These are phyloP conservation scores for Aureobasidium melanogenum DNA, from an alignment of 2,329 filamentous ascomycete species.

Conservation along the genomic window DNA sequence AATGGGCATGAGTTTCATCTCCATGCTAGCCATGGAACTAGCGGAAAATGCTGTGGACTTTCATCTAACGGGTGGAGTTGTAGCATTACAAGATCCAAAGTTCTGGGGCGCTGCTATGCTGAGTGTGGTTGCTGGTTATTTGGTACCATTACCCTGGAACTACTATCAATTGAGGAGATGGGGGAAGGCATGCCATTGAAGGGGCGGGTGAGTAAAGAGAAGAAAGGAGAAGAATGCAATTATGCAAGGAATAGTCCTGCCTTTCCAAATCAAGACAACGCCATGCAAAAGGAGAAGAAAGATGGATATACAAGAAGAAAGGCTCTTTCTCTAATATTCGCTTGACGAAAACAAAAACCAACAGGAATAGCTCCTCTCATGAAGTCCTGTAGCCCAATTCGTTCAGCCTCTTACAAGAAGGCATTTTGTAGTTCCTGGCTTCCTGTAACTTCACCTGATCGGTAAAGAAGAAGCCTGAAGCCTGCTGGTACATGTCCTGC, in stretches of 20 bases:
- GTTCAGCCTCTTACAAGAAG: slow-evolving; percentile 49
- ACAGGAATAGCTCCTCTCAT: background rate
- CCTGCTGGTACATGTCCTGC: slow-evolving; percentile 63
- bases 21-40: background rate
- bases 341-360: background rate
- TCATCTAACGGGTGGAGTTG: background rate
- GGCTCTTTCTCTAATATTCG: background rate
- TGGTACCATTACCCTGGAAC: background rate
- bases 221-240: background rate
- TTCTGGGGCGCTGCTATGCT: background rate
- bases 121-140: background rate
- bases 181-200: background rate
- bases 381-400: slow-evolving; percentile 34
- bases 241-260: background rate
- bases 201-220: background rate
- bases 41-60: background rate
- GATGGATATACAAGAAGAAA: background rate
- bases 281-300: background rate
- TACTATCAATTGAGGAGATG: background rate
- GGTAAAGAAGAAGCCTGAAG: slow-evolving; percentile 78
- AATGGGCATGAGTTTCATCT: slow-evolving; percentile 2
- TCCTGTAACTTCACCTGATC: slow-evolving; percentile 70
- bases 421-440: slow-evolving; percentile 54
- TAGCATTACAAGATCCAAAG: background rate
- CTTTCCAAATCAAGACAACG: background rate